A percentile compares a stretch with the other conserved stretches of the same genome.
Conservation (phyloP, 306 rosid species). For the Trifolium repens region DNA sequence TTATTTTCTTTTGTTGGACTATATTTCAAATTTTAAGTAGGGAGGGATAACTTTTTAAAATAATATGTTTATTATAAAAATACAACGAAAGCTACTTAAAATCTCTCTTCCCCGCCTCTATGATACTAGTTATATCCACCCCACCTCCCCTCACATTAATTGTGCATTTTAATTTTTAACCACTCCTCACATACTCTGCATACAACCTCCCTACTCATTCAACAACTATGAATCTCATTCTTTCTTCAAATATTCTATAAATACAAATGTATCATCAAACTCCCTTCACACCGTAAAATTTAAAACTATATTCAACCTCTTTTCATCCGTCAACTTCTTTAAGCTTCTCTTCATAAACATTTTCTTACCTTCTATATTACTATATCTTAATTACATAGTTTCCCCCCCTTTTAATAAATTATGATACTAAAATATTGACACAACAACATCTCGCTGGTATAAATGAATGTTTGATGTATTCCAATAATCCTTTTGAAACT, state of each 20-base stretch:
- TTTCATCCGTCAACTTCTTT: no score
- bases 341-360: background rate
- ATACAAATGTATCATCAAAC: background rate
- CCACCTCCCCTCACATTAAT: background rate
- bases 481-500: background rate
- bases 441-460: background rate
- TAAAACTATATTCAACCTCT: no score
- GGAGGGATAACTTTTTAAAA: no score
- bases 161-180: background rate
- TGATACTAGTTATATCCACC: no score
- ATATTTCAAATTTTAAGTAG: no score
- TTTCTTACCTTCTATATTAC: no score
- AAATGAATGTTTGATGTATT: background rate
- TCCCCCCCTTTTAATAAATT: no score
- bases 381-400: no score
- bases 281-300: background rate
- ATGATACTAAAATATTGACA: background rate
- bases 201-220: background rate
- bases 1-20: no score
- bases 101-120: background rate
- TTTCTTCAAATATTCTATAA: background rate
- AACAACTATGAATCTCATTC: background rate
- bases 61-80: no score
- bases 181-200: background rate
- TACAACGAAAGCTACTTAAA: background rate